These are phyloP conservation scores for Xylariales sp. DNA, from an alignment of 2,329 filamentous ascomycete genomes.

Conservation along the genomic window DNA sequence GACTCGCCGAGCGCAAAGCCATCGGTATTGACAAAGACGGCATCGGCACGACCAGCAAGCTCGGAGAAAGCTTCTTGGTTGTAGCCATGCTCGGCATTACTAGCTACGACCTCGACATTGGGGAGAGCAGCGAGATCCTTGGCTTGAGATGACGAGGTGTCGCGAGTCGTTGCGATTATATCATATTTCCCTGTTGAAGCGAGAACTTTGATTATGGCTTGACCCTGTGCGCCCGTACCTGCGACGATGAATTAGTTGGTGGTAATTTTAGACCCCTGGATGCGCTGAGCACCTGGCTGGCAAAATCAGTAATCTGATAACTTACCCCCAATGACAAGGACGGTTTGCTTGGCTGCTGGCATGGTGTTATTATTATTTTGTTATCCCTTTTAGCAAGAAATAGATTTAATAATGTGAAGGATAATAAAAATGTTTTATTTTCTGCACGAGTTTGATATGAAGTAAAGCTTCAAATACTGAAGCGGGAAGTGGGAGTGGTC, in stretches of 20 bases:
- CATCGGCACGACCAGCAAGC: neutral
- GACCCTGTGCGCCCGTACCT: neutral
- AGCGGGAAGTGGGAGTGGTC: too few relatives aligned
- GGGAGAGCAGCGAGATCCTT: neutral
- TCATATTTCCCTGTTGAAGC: neutral
- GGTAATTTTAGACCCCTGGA: too few relatives aligned
- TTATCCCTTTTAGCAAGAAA: too few relatives aligned
- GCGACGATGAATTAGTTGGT: neutral
- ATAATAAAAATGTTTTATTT: too few relatives aligned
- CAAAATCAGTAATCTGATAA: too few relatives aligned
- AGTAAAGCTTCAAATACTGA: too few relatives aligned
- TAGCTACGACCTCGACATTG: slow-evolving; percentile 1
- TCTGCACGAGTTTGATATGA: too few relatives aligned
- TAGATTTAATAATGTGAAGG: too few relatives aligned
- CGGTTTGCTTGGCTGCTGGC: too few relatives aligned
- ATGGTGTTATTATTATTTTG: too few relatives aligned
- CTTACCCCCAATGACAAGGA: too few relatives aligned
- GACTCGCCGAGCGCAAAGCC: slow-evolving; percentile 1
- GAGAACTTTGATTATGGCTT: neutral
- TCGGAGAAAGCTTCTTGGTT: neutral
- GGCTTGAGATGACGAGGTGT: neutral
- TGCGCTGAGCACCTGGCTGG: too few relatives aligned
- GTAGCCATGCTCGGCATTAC: neutral
- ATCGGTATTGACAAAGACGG: slow-evolving; percentile 1
- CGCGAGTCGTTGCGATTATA: neutral